Evolutionary conservation across 2,329 filamentous ascomycete genomes (phyloP).

Genomic region (Chaetomium sp.): DNA sequence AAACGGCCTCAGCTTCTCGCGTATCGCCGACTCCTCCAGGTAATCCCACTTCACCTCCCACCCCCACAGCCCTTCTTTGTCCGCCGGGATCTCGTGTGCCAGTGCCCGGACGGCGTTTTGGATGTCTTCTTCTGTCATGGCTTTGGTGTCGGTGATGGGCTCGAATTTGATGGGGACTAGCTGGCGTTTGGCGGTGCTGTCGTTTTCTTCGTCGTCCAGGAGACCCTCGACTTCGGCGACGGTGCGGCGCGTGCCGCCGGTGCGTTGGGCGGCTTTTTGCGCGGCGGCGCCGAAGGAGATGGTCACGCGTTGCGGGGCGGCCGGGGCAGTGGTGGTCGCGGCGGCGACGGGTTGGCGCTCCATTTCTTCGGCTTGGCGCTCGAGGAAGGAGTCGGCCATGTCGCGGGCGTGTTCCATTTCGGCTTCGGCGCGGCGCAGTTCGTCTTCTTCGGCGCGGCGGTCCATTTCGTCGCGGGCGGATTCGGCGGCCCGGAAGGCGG

Average conservation of each 20-base stretch:
- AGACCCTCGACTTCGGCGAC: constrained; percentile 91
- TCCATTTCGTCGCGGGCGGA: constrained; percentile 74
- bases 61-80: constrained; percentile 81
- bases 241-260: constrained; percentile 62
- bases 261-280: constrained; percentile 58
- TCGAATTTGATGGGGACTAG: constrained; percentile 81
- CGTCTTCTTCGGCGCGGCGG: constrained; percentile 68
- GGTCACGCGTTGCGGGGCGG: constrained; percentile 75
- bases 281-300: constrained; percentile 85
- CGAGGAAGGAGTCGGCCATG: constrained; percentile 86
- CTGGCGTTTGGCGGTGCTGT: constrained; percentile 61
- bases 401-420: constrained; percentile 73
- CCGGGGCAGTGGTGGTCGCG: constrained; percentile 22
- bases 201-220: constrained; percentile 89
- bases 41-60: constrained; percentile 92
- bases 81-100: constrained; percentile 82
- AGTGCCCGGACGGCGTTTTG: constrained; percentile 74
- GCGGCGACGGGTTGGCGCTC: constrained; percentile 33
- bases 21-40: constrained; percentile 72
- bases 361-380: constrained; percentile 74
- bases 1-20: constrained; percentile 84
- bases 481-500: constrained; percentile 66
- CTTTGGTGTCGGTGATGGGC: constrained; percentile 55
- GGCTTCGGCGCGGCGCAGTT: constrained; percentile 61
- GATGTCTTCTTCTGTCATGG: constrained; percentile 80